Evolutionary conservation across 495 filamentous ascomycete species (phyloP).

Genomic region (Sabuloglossum arenarium): DNA sequence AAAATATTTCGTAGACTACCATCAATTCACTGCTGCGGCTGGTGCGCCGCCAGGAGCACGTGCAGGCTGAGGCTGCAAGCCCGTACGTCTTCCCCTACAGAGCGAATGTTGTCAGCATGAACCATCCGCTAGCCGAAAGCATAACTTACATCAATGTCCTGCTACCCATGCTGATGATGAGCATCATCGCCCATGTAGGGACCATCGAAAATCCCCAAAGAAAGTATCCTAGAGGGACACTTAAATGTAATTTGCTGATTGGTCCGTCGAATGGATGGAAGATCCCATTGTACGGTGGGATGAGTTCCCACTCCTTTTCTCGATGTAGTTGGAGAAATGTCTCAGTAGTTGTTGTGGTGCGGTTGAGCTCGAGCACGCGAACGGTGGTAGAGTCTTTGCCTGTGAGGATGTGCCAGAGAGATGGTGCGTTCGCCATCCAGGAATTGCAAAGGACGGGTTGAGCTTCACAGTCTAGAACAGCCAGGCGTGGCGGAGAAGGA

Average conservation of each 20-base stretch:
- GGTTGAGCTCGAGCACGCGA: conserved; percentile 17
- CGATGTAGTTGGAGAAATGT: conserved; percentile 28
- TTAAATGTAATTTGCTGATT: conserved; percentile 41
- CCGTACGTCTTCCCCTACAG: not conserved
- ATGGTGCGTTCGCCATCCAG: conserved; percentile 54
- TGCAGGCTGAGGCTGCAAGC: not conserved
- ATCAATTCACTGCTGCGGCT: not conserved
- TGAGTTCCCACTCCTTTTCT: conserved; percentile 34
- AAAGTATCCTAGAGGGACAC: conserved; percentile 45
- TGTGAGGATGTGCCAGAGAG: conserved; percentile 51
- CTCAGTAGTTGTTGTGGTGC: conserved; percentile 13
- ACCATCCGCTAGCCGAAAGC: not conserved
- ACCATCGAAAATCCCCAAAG: conserved; percentile 35
- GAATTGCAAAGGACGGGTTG: conserved; percentile 61
- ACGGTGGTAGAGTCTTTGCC: conserved; percentile 18
- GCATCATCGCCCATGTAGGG: conserved; percentile 56
- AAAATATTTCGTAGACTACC: not conserved
- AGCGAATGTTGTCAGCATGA: not conserved
- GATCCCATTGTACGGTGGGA: conserved; percentile 40
- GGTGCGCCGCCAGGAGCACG: not conserved
- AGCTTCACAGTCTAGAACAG: conserved; percentile 55
- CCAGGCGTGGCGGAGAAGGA: conserved; percentile 48
- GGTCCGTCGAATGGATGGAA: conserved; percentile 67
- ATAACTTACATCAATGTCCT: conserved; percentile 62
- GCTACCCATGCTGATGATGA: conserved; percentile 61